These are phyloP conservation scores for Herpotrichia juniperi DNA, from an alignment of 2,329 filamentous ascomycete species.

Conservation along the genomic window DNA sequence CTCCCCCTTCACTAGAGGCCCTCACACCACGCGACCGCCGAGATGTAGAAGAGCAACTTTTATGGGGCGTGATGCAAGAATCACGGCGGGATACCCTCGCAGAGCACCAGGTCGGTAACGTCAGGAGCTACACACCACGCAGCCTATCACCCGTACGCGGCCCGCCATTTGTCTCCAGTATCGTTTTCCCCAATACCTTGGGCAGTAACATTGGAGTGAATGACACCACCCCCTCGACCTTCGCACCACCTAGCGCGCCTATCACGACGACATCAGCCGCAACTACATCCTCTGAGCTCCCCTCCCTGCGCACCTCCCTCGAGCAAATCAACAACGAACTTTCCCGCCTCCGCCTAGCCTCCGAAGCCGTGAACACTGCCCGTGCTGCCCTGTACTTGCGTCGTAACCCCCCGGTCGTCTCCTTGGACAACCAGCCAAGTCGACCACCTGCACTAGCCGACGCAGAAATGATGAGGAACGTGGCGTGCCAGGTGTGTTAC, in stretches of 20 bases:
- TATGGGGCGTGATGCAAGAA: constrained; percentile 41
- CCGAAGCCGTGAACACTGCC: constrained; percentile 19
- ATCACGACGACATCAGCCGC: constrained; percentile 7
- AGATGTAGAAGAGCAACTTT: constrained; percentile 38
- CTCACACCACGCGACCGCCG: constrained; percentile 31
- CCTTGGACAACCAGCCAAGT: constrained; percentile 54
- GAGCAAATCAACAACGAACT: constrained; percentile 24
- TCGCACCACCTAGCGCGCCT: constrained; percentile 1
- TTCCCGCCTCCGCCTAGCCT: constrained; percentile 21
- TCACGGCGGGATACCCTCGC: constrained; percentile 14
- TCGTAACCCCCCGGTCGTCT: constrained; percentile 23
- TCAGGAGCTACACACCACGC: constrained; percentile 25
- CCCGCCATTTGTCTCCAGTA: background rate
- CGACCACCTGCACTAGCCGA: constrained; percentile 56
- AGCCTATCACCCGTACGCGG: background rate
- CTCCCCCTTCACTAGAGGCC: constrained; percentile 24
- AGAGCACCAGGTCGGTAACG: constrained; percentile 22
- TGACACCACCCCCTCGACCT: constrained; percentile 5
- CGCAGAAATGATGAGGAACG: constrained; percentile 55
- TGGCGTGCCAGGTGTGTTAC: constrained; percentile 62
- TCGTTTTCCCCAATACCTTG: background rate
- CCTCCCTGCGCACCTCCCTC: constrained; percentile 22
- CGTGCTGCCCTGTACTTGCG: background rate
- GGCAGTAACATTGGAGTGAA: background rate
- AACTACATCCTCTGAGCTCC: constrained; percentile 5